phyloP scores from a whole-genome alignment of 371 early-diverging fungal species.

The Mitosporidium daphniae region DNA sequence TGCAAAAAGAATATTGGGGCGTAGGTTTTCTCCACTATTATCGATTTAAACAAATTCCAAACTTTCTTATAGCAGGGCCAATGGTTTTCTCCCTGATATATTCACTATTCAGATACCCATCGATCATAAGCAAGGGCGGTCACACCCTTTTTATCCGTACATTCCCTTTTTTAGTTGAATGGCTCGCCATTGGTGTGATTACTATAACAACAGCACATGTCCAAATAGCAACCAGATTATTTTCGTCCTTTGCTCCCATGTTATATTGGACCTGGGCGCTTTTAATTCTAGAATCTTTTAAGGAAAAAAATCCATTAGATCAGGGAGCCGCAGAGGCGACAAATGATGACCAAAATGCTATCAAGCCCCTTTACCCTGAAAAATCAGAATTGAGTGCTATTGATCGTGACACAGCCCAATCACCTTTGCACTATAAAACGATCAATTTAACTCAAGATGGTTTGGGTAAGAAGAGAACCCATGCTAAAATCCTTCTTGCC shows the following conservation, averaged over 20 bases:
- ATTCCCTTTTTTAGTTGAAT: not conserved
- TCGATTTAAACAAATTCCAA: conserved; percentile 33
- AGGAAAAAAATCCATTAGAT: too few species aligned
- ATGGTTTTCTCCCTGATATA: conserved; percentile 18
- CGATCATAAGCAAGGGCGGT: conserved; percentile 13
- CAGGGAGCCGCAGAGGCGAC: too few species aligned
- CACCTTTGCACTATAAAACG: too few species aligned
- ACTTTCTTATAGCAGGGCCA: conserved; percentile 46
- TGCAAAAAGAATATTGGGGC: conserved; percentile 53
- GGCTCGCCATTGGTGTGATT: not conserved
- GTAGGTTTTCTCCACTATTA: conserved; percentile 44
- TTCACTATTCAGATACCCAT: conserved; percentile 18
- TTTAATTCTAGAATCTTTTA: too few species aligned
- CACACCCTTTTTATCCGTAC: conserved; percentile 12
- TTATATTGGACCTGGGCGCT: too few species aligned
- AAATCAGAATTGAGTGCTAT: conserved; percentile 3
- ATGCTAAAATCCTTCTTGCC: conserved; percentile 8
- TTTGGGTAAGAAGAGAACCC: too few species aligned
- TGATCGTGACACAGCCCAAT: conserved; percentile 2
- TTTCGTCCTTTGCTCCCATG: conserved; percentile 25
- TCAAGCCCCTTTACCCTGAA: conserved; percentile 8
- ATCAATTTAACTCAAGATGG: too few species aligned
- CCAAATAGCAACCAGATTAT: not conserved
- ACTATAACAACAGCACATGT: not conserved
- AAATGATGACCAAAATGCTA: conserved; percentile 47